These are phyloP conservation scores for Trichoderma pleuroti DNA, from an alignment of 2,329 filamentous ascomycete species.

Conservation along the genomic window DNA sequence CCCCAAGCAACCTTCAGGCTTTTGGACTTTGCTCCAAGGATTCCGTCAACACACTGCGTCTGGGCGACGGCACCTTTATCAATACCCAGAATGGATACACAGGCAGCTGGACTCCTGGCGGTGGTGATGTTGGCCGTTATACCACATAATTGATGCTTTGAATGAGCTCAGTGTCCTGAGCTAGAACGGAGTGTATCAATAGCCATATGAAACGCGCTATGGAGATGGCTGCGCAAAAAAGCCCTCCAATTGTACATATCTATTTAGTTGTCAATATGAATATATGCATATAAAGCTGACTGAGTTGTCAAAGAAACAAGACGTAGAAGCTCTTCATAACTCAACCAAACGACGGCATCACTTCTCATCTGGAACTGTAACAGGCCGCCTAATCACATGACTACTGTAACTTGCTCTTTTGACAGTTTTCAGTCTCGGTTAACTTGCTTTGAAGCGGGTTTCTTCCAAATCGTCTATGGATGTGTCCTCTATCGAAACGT, in stretches of 20 bases:
- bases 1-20: slow-evolving; percentile 37
- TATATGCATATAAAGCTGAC: neutral
- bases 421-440: neutral
- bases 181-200: neutral
- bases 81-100: slow-evolving; percentile 32
- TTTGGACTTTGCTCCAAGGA: slow-evolving; percentile 43
- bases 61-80: slow-evolving; percentile 36
- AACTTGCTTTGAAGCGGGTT: neutral
- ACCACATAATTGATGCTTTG: slow-evolving; percentile 23
- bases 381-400: neutral
- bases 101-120: slow-evolving; percentile 34
- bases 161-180: neutral
- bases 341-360: neutral
- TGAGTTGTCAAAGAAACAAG: neutral
- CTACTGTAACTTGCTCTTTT: neutral
- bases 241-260: neutral
- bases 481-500: neutral
- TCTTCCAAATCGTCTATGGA: neutral
- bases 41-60: slow-evolving; percentile 32
- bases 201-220: neutral
- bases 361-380: neutral
- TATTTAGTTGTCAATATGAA: neutral
- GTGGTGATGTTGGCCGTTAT: slow-evolving; percentile 38
- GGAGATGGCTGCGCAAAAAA: neutral
- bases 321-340: neutral